Conservation (phyloP, 2,329 filamentous ascomycete species). For the Phialemoniopsis sp. region DNA sequence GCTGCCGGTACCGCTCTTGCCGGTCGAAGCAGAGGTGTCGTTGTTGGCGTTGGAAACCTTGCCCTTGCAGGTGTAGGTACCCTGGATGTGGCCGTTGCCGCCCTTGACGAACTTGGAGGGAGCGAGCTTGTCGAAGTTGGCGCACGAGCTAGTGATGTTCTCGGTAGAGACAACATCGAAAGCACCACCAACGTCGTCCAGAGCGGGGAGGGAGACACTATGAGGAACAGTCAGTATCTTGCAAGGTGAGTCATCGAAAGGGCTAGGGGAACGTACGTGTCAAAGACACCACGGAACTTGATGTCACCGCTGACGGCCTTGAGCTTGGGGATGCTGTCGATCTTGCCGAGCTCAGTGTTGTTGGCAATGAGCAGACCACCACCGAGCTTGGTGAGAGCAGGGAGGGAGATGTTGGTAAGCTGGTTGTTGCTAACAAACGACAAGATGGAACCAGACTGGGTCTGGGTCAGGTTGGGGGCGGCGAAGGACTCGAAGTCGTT, state of each 20-base stretch:
- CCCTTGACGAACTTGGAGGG: constrained; percentile 22
- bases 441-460: constrained; percentile 50
- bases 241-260: neutral
- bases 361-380: constrained; percentile 85
- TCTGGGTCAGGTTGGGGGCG: constrained; percentile 67
- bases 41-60: constrained; percentile 50
- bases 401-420: constrained; percentile 72
- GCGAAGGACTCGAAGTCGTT: constrained; percentile 63
- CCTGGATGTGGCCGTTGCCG: constrained; percentile 39
- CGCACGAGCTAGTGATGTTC: constrained; percentile 54
- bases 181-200: constrained; percentile 66
- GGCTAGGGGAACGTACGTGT: constrained; percentile 55
- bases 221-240: constrained; percentile 22
- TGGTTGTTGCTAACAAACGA: constrained; percentile 60
- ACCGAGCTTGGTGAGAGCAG: constrained; percentile 60
- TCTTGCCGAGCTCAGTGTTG: constrained; percentile 69
- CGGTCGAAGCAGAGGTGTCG: constrained; percentile 29
- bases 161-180: constrained; percentile 66
- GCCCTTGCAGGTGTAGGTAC: constrained; percentile 44
- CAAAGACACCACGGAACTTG: constrained; percentile 80
- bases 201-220: constrained; percentile 66
- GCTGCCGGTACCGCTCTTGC: constrained; percentile 21
- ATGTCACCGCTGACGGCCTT: constrained; percentile 72
- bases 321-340: constrained; percentile 67
- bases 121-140: constrained; percentile 42